phyloP scores from a whole-genome alignment of 2,329 filamentous ascomycete genomes.

The Amphichorda felina region DNA sequence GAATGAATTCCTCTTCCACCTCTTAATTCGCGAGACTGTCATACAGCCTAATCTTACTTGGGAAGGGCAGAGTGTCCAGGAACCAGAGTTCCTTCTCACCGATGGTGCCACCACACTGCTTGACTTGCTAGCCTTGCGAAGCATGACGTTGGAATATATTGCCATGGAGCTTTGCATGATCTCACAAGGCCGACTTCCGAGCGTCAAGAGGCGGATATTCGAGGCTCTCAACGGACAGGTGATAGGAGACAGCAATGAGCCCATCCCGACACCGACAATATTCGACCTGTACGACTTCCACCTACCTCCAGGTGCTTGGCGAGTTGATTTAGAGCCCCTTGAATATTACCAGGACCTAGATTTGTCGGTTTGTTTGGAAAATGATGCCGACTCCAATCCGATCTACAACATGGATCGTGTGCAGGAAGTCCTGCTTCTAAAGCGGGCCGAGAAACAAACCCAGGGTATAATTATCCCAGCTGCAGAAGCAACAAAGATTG shows the following conservation, averaged over 20 bases:
- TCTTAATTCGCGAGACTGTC: conserved; percentile 61
- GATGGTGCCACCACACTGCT: conserved; percentile 58
- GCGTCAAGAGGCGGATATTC: conserved; percentile 55
- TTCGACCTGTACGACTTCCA: conserved; percentile 94
- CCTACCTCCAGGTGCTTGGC: conserved; percentile 36
- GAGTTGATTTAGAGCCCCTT: conserved; percentile 38
- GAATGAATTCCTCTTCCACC: conserved; percentile 67
- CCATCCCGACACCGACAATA: conserved; percentile 59
- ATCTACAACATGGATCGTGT: conserved; percentile 62
- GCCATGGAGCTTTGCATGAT: conserved; percentile 74
- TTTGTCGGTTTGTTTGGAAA: conserved; percentile 50
- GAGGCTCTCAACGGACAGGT: conserved; percentile 71
- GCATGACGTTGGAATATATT: conserved; percentile 73
- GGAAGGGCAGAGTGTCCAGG: conserved; percentile 53
- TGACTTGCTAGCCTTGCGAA: conserved; percentile 67
- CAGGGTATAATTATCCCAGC: conserved; percentile 34
- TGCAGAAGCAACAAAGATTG: conserved; percentile 36
- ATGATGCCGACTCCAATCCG: conserved; percentile 41
- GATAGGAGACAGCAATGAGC: conserved; percentile 51
- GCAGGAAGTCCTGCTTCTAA: conserved; percentile 61
- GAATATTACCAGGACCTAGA: conserved; percentile 55
- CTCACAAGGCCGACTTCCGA: conserved; percentile 57
- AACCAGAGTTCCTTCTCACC: conserved; percentile 56
- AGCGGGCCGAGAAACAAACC: conserved; percentile 48
- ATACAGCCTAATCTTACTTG: conserved; percentile 59